These are phyloP conservation scores for Silene coronaria DNA, from an alignment of 179 eudicot genomes.

Conservation along the genomic window DNA sequence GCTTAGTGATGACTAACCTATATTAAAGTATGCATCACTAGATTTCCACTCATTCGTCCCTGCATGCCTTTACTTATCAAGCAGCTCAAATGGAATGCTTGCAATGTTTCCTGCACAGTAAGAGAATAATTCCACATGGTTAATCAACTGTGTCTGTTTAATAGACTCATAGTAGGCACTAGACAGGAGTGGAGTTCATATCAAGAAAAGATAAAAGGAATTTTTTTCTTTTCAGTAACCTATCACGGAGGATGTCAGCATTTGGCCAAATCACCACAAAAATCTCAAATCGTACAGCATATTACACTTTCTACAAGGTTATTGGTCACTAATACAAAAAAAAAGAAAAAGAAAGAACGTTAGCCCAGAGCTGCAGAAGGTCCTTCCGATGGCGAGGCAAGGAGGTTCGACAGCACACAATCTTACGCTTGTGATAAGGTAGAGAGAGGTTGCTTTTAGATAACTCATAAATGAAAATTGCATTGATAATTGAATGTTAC, in stretches of 20 bases:
- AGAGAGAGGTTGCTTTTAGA: no score
- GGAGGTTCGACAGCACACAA: no score
- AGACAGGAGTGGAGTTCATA: neutral
- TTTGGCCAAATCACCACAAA: neutral
- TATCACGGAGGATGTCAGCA: neutral
- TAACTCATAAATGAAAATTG: no score
- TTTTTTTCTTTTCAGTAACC: neutral
- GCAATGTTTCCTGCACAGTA: neutral
- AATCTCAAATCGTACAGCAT: neutral
- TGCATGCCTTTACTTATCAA: neutral
- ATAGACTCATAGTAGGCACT: neutral
- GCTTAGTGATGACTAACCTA: neutral
- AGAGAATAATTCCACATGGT: constrained; percentile 8
- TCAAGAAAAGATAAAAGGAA: neutral
- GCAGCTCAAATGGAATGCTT: constrained; percentile 1
- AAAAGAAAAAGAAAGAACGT: no score
- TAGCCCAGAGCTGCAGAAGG: no score
- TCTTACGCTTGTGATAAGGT: no score
- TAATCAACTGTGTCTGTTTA: constrained; percentile 1
- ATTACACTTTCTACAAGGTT: neutral
- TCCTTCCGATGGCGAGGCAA: no score
- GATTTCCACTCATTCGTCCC: no score
- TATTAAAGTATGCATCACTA: neutral
- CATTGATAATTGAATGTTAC: no score
- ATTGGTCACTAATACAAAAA: neutral